Evolutionary conservation across 495 filamentous ascomycete genomes (phyloP), one percentile per base, ranked within the genome.

Genomic region (Aspergillus olivimuriae): DNA sequence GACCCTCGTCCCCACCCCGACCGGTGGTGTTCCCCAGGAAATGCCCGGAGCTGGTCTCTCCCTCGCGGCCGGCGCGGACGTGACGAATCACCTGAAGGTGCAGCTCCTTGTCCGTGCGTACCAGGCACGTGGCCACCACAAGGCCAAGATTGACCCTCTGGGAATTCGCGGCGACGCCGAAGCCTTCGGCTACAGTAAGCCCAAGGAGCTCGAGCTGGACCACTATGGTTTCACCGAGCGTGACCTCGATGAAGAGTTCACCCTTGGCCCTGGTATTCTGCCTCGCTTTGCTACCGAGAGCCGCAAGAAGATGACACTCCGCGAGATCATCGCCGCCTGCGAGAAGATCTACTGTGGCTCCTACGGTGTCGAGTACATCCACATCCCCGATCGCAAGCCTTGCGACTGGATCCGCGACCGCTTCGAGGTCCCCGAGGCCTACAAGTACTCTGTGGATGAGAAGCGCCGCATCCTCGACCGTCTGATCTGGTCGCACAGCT

Each of bases 371-470:
- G 92, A 98, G 65, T 97, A 95, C 64, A 96, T 98, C 58, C 92
- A 98, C 68, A 98, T 98, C 46, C 90, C 92, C 34, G 92, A 97
- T 65, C 78, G 94, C 52, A 87, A 91, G 62, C 90, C 95, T 62
- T 98, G 92, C 70, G 92, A 98, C 68, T 98, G 92, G 92, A 80
- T 98, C 44, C 79, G 92, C 48, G 83, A 95, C 63, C 88, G 91
- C 41, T 75, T 95, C 58, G 94, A 98, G 72, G 82, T 98, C 39
- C 90, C 91, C 44, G 77, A 84, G 51, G 88, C 94, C 8, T 97
- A 94, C 75, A 87, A 87, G 66, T 96, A 98, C 74, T 89, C 84
- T 4, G 79, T 92, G 31, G 91, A 97, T 62, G 92, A 98, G 71
- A 96, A 96, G 78, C 87, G 92, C 49, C 78, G 92, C 49, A 95